These are phyloP conservation scores for Cercospora citrullina DNA, from an alignment of 2,329 filamentous ascomycete genomes.

Conservation along the genomic window DNA sequence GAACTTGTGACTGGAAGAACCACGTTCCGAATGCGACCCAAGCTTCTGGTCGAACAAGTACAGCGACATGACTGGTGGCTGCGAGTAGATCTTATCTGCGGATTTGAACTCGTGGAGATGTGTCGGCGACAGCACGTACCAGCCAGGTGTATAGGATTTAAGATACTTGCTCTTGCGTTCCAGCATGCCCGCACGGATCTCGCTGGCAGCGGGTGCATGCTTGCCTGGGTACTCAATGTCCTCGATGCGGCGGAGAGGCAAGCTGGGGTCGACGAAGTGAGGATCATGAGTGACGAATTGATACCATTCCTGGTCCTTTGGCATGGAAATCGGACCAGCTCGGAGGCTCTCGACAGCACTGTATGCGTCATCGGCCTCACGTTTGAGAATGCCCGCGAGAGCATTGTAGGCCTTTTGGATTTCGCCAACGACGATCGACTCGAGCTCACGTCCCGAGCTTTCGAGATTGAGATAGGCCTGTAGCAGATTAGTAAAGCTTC, in stretches of 20 bases:
- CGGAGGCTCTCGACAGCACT: slow-evolving; percentile 77
- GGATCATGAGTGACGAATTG: slow-evolving; percentile 77
- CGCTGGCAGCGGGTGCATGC: slow-evolving; percentile 76
- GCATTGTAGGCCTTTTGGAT: slow-evolving; percentile 98
- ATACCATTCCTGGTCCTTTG: slow-evolving; percentile 89
- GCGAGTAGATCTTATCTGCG: slow-evolving; percentile 79
- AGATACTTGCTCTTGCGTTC: slow-evolving; percentile 99
- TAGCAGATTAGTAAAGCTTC: slow-evolving; percentile 20
- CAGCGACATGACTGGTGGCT: slow-evolving; percentile 92
- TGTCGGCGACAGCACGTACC: slow-evolving; percentile 95
- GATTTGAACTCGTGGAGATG: slow-evolving; percentile 99
- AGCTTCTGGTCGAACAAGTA: slow-evolving; percentile 94
- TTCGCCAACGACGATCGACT: slow-evolving; percentile 94
- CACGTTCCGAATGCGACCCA: slow-evolving; percentile 80
- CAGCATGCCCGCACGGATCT: slow-evolving; percentile 85
- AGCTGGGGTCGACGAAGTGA: slow-evolving; percentile 80
- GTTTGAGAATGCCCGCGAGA: slow-evolving; percentile 85
- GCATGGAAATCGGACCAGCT: slow-evolving; percentile 83
- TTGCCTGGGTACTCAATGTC: slow-evolving; percentile 90
- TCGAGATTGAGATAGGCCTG: slow-evolving; percentile 94
- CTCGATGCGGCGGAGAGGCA: slow-evolving; percentile 74
- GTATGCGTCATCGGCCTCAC: slow-evolving; percentile 81
- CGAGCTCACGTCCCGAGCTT: slow-evolving; percentile 87
- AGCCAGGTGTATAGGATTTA: slow-evolving; percentile 94
- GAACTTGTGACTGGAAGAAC: slow-evolving; percentile 92